Evolutionary conservation across 2,329 filamentous ascomycete genomes (phyloP).

Genomic region (Chaetomiaceae sp.): DNA sequence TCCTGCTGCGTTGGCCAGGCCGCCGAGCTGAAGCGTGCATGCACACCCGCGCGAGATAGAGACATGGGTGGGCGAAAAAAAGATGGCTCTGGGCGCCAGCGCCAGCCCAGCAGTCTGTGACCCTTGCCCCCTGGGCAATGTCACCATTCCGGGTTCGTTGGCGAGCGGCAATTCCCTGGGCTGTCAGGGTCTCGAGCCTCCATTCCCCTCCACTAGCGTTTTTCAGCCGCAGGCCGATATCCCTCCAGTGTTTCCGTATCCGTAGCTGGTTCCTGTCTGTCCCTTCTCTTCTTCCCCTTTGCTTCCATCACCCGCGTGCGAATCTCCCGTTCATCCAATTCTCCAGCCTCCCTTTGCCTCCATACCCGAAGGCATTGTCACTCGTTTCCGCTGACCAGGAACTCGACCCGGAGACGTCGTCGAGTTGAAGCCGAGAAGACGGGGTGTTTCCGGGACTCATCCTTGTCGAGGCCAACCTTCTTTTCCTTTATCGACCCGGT

Average conservation of each 20-base stretch:
- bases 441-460: slow-evolving; percentile 16
- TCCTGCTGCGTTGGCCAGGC: slow-evolving; percentile 3
- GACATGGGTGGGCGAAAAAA: slow-evolving; percentile 8
- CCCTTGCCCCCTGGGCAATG: background rate
- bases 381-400: background rate
- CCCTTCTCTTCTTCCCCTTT: background rate
- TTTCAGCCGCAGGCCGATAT: background rate
- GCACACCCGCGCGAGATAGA: background rate
- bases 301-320: background rate
- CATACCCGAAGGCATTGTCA: background rate
- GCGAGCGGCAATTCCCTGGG: background rate
- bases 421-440: slow-evolving; percentile 5
- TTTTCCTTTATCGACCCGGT: background rate
- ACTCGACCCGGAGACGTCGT: background rate
- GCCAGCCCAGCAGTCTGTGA: background rate
- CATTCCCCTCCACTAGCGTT: background rate
- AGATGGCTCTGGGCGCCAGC: background rate
- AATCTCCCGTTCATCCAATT: background rate
- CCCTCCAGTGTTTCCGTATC: background rate
- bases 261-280: background rate
- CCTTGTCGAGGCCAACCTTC: background rate
- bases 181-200: slow-evolving; percentile 4
- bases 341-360: background rate
- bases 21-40: slow-evolving; percentile 1
- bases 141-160: background rate